phyloP scores from a whole-genome alignment of 108 stramenopile species.

The Nannochloropsis oceanica region DNA sequence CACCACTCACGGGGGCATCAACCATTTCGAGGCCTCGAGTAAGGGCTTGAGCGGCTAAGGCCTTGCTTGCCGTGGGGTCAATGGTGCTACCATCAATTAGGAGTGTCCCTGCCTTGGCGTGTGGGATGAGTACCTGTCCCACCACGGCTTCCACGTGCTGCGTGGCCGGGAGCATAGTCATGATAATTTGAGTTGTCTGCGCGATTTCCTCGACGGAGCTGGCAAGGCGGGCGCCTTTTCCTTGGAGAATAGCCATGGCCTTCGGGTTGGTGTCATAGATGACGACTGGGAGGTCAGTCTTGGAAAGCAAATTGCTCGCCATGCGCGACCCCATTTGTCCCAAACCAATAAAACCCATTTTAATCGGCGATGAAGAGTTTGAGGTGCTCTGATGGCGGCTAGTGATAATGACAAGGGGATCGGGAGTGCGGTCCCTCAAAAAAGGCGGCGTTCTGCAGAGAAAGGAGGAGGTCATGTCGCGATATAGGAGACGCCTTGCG shows the following conservation, averaged over 20 bases:
- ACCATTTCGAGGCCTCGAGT: constrained; percentile 35
- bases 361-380: neutral
- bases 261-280: neutral
- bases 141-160: neutral
- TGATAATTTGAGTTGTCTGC: neutral
- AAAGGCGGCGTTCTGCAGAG: too few relatives aligned
- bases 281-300: neutral
- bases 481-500: too few relatives aligned
- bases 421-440: too few relatives aligned
- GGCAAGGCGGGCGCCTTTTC: neutral
- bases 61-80: neutral
- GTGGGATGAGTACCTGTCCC: neutral
- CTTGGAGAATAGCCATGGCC: neutral
- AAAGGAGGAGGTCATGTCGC: too few relatives aligned
- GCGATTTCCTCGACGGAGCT: neutral
- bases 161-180: neutral
- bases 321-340: neutral
- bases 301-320: neutral
- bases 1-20: constrained; percentile 65
- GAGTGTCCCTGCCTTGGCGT: neutral
- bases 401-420: too few relatives aligned
- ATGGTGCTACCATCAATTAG: neutral
- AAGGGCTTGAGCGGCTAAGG: neutral
- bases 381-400: too few relatives aligned
- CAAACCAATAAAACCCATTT: neutral